Percentiles rank a stretch among this genome's conserved stretches.
phyloP scores from a whole-genome alignment of 768 basidiomycete genomes.

The Udeniomyces megalosporus region DNA sequence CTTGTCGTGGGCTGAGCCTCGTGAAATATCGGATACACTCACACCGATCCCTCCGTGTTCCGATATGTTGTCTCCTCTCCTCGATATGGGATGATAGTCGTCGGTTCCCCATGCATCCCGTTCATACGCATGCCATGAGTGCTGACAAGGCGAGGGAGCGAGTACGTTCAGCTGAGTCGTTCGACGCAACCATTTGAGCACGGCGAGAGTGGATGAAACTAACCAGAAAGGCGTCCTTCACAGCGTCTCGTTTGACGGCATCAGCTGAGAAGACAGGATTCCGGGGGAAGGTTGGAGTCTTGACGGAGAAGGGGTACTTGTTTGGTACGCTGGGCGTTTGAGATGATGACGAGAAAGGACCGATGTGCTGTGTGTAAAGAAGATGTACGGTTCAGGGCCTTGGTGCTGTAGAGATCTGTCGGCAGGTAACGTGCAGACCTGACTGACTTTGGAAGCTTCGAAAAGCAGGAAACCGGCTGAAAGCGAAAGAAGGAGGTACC shows the following conservation, averaged over 20 bases:
- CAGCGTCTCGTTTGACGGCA: slow-evolving; percentile 45
- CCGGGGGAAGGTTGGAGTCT: slow-evolving; percentile 1
- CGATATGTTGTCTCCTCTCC: slow-evolving; percentile 60
- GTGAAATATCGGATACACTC: not conserved
- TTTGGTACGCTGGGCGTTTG: not conserved
- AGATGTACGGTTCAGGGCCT: not conserved
- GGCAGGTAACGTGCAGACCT: not conserved
- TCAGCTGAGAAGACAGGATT: slow-evolving; percentile 38
- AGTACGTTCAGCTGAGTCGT: not conserved
- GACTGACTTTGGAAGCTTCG: not conserved
- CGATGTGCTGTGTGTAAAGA: not conserved
- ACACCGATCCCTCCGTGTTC: slow-evolving; percentile 52
- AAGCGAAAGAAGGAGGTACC: not conserved
- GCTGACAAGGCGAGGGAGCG: slow-evolving; percentile 33
- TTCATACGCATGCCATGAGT: slow-evolving; percentile 77
- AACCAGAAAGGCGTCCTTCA: slow-evolving; percentile 67
- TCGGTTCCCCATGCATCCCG: slow-evolving; percentile 61
- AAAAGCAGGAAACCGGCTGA: not conserved
- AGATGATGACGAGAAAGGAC: not conserved
- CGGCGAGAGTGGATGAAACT: slow-evolving; percentile 16
- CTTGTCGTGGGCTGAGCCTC: too few relatives aligned
- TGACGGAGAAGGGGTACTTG: not conserved
- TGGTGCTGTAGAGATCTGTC: not conserved
- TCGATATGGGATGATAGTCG: slow-evolving; percentile 68
- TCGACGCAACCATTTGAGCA: not conserved